Percentiles rank a stretch among this genome's conserved stretches.
phyloP scores from a whole-genome alignment of 2,329 filamentous ascomycete genomes.

The Epichloe bromicola region DNA sequence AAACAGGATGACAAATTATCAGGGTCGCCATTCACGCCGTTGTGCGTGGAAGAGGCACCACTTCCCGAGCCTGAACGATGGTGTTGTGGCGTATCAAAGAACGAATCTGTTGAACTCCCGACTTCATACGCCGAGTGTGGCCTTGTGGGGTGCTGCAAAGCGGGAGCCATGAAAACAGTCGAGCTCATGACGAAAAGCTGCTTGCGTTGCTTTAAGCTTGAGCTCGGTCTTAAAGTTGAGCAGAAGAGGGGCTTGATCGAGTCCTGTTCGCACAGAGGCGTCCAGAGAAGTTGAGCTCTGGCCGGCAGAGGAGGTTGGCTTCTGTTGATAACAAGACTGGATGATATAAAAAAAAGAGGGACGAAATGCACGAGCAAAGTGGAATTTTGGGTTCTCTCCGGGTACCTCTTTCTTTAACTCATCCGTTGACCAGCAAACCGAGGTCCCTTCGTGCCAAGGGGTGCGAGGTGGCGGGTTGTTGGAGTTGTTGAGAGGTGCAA shows the following conservation, averaged over 20 bases:
- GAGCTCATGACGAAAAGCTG: conserved; percentile 3
- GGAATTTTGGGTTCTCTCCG: too few species aligned
- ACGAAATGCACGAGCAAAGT: not conserved
- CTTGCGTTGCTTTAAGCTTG: not conserved
- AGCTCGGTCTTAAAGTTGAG: not conserved
- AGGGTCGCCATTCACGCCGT: not conserved
- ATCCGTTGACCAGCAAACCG: not conserved
- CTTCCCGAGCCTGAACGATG: not conserved
- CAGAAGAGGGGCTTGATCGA: not conserved
- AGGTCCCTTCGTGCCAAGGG: not conserved
- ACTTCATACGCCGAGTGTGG: conserved; percentile 5
- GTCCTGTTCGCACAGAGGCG: not conserved
- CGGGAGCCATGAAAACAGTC: conserved; percentile 3
- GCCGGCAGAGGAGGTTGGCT: conserved; percentile 5
- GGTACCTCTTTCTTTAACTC: not conserved
- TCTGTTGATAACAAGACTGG: not conserved
- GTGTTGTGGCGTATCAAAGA: conserved; percentile 1
- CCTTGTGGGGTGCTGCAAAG: conserved; percentile 1
- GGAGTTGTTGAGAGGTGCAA: not conserved
- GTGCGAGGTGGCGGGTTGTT: not conserved
- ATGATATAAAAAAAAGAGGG: too few species aligned
- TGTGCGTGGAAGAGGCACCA: not conserved
- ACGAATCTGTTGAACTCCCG: not conserved
- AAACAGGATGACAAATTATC: conserved; percentile 10
- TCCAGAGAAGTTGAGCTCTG: conserved; percentile 2